Base-by-base conservation (phyloP, 441 rosid species). In the Erodium trifolium region DNA sequence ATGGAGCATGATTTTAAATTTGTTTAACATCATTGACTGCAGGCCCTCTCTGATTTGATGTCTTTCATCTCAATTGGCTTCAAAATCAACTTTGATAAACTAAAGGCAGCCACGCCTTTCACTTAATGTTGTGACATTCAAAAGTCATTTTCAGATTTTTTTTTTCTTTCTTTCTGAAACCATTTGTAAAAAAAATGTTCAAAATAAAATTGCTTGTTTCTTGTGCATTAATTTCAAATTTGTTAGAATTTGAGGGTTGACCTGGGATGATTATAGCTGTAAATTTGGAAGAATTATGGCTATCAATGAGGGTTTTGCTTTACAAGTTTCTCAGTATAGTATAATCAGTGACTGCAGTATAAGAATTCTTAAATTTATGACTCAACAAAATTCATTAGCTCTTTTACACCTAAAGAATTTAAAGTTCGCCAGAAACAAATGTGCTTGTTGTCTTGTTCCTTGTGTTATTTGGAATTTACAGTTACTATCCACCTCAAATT, bases 21-120 rank as follows among this genome's bases (percentile, higher is more conserved):
- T 59, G 11, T 60, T 60, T 60, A 60, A 8, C 64, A 60, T 60
- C 64, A 60, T 60, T 60, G 23, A 60, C 64, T 18, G 19, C 29
- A 12, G n/a, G 13, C 34, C 23, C 31, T 19, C 31, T 60, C 34
- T 60, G 31, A 23, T 18, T 23, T 60, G 34, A 60, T 60, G 64
- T 60, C 34, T 60, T 19, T 60, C 64, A 29, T 60, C 23, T 60
- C 57, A 19, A 9, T 18, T 60, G 17, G n/a, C 13, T 3, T 17
- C 19, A 13, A 19, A 19, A 60, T 19, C 29, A 9, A 19, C 19
- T 19, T 23, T 19, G 63, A 57, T 57, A 19, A 57, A 12, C 49
- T 43, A 43, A 2, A 7, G 13, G 49, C 49, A 43, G 49, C 12
- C 49, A 10, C 1, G 9, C 12, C 49, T 43, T 59, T 59, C 11